Evolutionary conservation across 139 green algal species (phyloP), one percentile per base, ranked within the genome.

Genomic region (Coccomyxa sp.): DNA sequence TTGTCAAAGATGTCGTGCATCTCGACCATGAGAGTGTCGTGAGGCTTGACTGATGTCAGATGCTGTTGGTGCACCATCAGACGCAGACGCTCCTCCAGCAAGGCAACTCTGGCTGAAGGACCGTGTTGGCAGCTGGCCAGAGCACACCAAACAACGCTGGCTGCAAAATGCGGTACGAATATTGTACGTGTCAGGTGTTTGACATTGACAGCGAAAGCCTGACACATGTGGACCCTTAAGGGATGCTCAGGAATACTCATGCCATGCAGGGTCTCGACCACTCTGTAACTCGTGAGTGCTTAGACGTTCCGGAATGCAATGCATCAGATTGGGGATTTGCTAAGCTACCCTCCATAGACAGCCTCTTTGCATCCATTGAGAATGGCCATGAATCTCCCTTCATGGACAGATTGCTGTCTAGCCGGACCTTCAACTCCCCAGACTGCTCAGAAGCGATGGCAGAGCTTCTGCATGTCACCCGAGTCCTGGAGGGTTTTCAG

Each of bases 291-390:
- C n/a, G n/a, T n/a, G n/a, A n/a, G n/a, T n/a, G n/a, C n/a, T n/a
- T n/a, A n/a, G n/a, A n/a, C n/a, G n/a, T n/a, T n/a, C n/a, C n/a
- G n/a, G n/a, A n/a, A n/a, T n/a, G n/a, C n/a, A n/a, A n/a, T n/a
- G n/a, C n/a, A n/a, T n/a, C n/a, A n/a, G n/a, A n/a, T n/a, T 74
- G 69, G 69, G 69, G 33, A 31, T 74, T 74, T 50, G 69, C 69
- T 27, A 74, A 34, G 33, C 34, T 74, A 34, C 69, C 69, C 29
- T 44, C 33, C 14, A 27, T 41, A 34, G 33, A 41, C 18, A 34
- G 14, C 14, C 33, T 74, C 33, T 41, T 74, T 7, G 69, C 33
- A 44, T 31, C 34, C 9, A 34, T n/a, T 18, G 41, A 50, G 44
- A 16, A 36, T 6, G 33, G 55, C 31, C n/a, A 18, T 9, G 44